These are phyloP conservation scores for Juglanconis oblonga DNA, from an alignment of 2,329 filamentous ascomycete species.

Conservation along the genomic window DNA sequence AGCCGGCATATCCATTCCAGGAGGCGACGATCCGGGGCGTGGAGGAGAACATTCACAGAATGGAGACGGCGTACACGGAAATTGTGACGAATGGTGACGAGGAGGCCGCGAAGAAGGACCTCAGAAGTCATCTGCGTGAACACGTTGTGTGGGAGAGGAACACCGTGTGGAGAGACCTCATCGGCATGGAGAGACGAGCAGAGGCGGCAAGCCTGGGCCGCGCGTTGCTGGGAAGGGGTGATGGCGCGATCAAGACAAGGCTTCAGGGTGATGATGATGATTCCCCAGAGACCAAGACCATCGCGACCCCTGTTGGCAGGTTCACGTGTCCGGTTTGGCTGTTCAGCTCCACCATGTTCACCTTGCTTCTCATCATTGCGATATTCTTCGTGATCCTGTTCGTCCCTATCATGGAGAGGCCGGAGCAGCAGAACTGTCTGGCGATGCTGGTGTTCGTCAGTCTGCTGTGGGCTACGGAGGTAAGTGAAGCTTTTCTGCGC, in stretches of 20 bases:
- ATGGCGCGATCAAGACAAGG: conserved; percentile 63
- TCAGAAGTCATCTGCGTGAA: conserved; percentile 86
- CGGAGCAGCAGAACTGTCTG: conserved; percentile 93
- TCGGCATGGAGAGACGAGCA: conserved; percentile 91
- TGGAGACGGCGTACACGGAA: conserved; percentile 78
- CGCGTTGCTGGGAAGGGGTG: conserved; percentile 74
- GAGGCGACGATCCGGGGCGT: conserved; percentile 67
- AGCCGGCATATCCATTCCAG: conserved; percentile 78
- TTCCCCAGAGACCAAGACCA: conserved; percentile 58
- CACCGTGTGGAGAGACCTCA: conserved; percentile 98
- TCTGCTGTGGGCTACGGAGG: conserved; percentile 93
- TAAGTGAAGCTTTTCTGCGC: conserved; percentile 32
- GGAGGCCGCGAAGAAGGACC: conserved; percentile 73
- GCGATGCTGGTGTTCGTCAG: conserved; percentile 93
- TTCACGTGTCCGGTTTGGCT: conserved; percentile 79
- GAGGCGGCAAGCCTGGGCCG: conserved; percentile 91
- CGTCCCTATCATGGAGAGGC: conserved; percentile 77
- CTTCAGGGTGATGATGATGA: conserved; percentile 83
- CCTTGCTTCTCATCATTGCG: conserved; percentile 65
- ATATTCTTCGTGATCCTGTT: conserved; percentile 73
- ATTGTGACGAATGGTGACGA: conserved; percentile 81
- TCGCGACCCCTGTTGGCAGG: conserved; percentile 76
- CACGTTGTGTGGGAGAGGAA: conserved; percentile 99
- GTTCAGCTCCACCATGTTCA: conserved; percentile 76
- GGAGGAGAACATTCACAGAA: conserved; percentile 66